Conservation (phyloP, 2,329 filamentous ascomycete genomes). For the Venturiaceae sp. region DNA sequence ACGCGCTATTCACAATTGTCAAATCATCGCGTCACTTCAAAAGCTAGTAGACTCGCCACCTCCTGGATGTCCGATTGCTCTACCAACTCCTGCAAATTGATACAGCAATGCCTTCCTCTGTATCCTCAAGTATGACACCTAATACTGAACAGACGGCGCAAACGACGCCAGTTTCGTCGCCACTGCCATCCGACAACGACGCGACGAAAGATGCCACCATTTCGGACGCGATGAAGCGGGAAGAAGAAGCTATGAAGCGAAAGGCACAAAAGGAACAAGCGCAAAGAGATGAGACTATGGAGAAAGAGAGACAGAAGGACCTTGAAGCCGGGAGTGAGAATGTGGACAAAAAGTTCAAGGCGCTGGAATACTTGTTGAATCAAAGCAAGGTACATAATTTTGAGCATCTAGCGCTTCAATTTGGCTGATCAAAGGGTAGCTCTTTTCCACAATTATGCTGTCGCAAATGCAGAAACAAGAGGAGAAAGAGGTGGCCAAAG, state of each 20-base stretch:
- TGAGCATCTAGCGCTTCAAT: neutral
- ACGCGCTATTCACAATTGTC: neutral
- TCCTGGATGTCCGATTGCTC: neutral
- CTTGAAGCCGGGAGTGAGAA: constrained; percentile 33
- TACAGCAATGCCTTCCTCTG: constrained; percentile 1
- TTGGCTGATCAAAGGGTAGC: constrained; percentile 13
- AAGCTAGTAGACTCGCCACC: neutral
- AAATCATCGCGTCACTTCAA: neutral
- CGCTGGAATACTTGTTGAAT: constrained; percentile 40
- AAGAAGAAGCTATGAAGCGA: constrained; percentile 35
- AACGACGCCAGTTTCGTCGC: constrained; percentile 8
- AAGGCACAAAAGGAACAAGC: constrained; percentile 33
- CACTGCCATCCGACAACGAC: constrained; percentile 5
- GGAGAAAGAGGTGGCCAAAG: constrained; percentile 34
- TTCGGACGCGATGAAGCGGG: constrained; percentile 30
- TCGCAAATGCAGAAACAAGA: constrained; percentile 43
- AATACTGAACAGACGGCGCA: neutral
- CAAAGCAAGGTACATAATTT: constrained; percentile 33
- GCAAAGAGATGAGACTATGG: constrained; percentile 33
- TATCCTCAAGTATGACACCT: constrained; percentile 1
- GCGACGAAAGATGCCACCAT: neutral
- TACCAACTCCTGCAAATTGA: neutral
- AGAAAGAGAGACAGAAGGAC: constrained; percentile 35
- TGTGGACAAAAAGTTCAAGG: constrained; percentile 41
- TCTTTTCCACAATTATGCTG: constrained; percentile 42